Evolutionary conservation across 1,139 yeast genomes (phyloP).

Genomic region (Taiozyma sp.): DNA sequence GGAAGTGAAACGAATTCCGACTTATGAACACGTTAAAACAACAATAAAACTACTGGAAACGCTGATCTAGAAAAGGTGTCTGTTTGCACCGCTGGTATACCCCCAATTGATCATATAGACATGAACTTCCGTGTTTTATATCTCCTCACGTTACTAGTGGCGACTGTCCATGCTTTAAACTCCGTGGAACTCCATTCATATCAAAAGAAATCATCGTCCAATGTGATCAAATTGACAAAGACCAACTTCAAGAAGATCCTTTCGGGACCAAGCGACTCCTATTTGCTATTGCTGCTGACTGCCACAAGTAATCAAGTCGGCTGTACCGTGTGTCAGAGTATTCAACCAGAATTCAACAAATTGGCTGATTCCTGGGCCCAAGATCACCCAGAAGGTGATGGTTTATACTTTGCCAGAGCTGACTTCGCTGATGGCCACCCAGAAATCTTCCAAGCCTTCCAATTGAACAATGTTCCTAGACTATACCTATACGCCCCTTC

Average conservation of each 20-base stretch:
- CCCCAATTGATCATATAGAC: background rate
- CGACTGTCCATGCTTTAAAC: conserved; percentile 1
- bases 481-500: conserved; percentile 62
- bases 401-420: conserved; percentile 65
- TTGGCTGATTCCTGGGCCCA: conserved; percentile 58
- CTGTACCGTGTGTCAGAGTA: conserved; percentile 69
- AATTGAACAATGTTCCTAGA: conserved; percentile 76
- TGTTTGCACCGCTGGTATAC: background rate
- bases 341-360: conserved; percentile 60
- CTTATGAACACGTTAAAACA: background rate
- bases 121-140: background rate
- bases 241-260: conserved; percentile 54
- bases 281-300: conserved; percentile 64
- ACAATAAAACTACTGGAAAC: background rate
- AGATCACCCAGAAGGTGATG: conserved; percentile 41
- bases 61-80: background rate
- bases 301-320: conserved; percentile 72
- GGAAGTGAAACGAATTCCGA: background rate
- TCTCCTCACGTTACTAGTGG: background rate
- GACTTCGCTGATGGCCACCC: conserved; percentile 59
- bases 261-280: conserved; percentile 64
- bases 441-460: conserved; percentile 49
- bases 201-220: conserved; percentile 21
- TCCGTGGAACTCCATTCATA: conserved; percentile 17
- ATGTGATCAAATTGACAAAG: conserved; percentile 52